A percentile compares a stretch with the other conserved stretches of the same genome.
phyloP scores from a whole-genome alignment of 257 asterid genomes.

The Coffea canephora region DNA sequence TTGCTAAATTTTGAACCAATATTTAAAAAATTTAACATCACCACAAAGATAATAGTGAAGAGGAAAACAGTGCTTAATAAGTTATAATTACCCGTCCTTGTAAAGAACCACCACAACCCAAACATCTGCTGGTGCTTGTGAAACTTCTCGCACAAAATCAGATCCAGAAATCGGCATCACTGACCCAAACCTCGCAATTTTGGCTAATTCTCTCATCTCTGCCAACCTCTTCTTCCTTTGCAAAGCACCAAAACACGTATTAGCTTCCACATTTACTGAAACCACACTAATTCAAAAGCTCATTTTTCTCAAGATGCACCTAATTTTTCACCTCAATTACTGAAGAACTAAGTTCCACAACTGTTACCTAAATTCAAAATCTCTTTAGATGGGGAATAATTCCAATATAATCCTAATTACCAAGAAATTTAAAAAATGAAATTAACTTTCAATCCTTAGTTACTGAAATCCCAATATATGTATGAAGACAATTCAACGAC shows the following conservation, averaged over 20 bases:
- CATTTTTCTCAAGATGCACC: not conserved
- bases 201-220: slow-evolving; percentile 81
- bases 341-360: not conserved
- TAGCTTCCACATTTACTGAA: not conserved
- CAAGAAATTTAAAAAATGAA: too few species aligned
- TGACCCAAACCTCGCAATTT: slow-evolving; percentile 80
- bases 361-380: not conserved
- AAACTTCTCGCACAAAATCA: slow-evolving; percentile 94
- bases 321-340: not conserved
- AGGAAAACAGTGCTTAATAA: not conserved
- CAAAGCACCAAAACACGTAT: not conserved
- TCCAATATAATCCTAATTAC: not conserved
- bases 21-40: not conserved
- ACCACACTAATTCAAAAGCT: not conserved
- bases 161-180: slow-evolving; percentile 90
- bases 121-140: slow-evolving; percentile 88
- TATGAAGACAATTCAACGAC: too few species aligned
- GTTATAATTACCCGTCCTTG: slow-evolving; percentile 70
- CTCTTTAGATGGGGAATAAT: not conserved
- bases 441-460: too few species aligned
- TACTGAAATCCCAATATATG: too few species aligned
- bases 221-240: slow-evolving; percentile 78
- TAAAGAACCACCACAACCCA: slow-evolving; percentile 88
- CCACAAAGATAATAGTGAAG: not conserved
- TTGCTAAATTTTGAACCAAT: too few species aligned